phyloP scores from a whole-genome alignment of 2,329 filamentous ascomycete species.

The Fusarium algeriense region DNA sequence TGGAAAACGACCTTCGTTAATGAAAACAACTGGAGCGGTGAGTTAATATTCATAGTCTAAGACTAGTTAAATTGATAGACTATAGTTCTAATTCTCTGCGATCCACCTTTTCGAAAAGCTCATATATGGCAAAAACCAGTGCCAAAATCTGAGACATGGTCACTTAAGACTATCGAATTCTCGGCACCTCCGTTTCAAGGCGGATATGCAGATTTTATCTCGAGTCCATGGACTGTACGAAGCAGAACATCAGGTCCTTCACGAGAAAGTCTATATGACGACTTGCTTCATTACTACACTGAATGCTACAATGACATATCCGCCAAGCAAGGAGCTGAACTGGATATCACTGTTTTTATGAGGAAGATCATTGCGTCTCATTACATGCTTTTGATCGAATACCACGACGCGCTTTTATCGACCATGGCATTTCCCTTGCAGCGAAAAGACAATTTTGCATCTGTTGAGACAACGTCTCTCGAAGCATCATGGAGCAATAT shows the following conservation, averaged over 20 bases:
- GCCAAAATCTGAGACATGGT: background rate
- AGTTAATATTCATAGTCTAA: background rate
- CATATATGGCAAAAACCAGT: background rate
- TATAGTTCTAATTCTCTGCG: constrained; percentile 3
- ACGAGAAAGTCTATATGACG: constrained; percentile 1
- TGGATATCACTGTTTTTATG: constrained; percentile 1
- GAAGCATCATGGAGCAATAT: constrained; percentile 11
- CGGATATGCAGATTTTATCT: constrained; percentile 9
- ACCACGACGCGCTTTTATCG: constrained; percentile 11
- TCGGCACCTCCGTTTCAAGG: constrained; percentile 5
- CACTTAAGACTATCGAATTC: background rate
- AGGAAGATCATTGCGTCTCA: constrained; percentile 12
- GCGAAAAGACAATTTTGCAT: constrained; percentile 12
- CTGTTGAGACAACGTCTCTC: constrained; percentile 6
- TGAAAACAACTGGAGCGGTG: background rate
- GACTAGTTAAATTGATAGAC: background rate
- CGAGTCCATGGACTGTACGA: background rate
- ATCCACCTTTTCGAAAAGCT: constrained; percentile 2
- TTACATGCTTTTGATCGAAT: constrained; percentile 5
- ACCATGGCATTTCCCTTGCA: constrained; percentile 6
- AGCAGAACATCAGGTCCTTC: background rate
- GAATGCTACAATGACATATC: constrained; percentile 14
- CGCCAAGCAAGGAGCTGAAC: background rate
- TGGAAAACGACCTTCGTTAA: background rate
- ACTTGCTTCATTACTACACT: constrained; percentile 2